Conservation (phyloP, 2,329 filamentous ascomycete genomes). For the Fusarium nisikadoi region DNA sequence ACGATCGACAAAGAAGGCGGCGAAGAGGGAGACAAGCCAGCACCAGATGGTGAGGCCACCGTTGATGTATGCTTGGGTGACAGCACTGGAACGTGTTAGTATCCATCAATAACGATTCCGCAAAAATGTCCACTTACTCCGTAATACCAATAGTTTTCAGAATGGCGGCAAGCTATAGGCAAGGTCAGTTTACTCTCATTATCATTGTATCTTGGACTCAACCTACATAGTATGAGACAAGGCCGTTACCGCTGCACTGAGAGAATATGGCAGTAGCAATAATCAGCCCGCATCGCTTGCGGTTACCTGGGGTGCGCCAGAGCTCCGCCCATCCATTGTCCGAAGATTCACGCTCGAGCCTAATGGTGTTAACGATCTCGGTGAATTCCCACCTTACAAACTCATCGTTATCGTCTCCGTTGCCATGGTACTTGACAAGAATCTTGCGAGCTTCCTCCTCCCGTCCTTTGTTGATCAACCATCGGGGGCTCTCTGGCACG, state of each 20-base stretch:
- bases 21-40: constrained; percentile 37
- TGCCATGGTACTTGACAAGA: constrained; percentile 40
- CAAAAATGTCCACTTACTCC: constrained; percentile 4
- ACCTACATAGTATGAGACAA: constrained; percentile 40
- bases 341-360: constrained; percentile 28
- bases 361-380: constrained; percentile 35
- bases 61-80: constrained; percentile 42
- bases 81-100: constrained; percentile 15
- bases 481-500: constrained; percentile 37
- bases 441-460: constrained; percentile 36
- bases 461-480: constrained; percentile 37
- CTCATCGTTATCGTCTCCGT: constrained; percentile 21
- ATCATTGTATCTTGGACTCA: rapidly evolving
- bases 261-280: constrained; percentile 39
- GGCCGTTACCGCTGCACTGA: constrained; percentile 39
- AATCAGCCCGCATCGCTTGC: constrained; percentile 36
- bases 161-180: constrained; percentile 31
- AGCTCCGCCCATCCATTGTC: constrained; percentile 33
- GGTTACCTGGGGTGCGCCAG: constrained; percentile 35
- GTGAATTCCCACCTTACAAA: constrained; percentile 37
- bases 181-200: neutral
- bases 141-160: constrained; percentile 39
- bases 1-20: constrained; percentile 42
- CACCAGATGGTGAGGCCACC: constrained; percentile 42
- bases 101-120: rapidly evolving